Evolutionary conservation across 1,139 yeast species (phyloP), one percentile per base, ranked within the genome.

Genomic region (Blastobotrys petasosporus): DNA sequence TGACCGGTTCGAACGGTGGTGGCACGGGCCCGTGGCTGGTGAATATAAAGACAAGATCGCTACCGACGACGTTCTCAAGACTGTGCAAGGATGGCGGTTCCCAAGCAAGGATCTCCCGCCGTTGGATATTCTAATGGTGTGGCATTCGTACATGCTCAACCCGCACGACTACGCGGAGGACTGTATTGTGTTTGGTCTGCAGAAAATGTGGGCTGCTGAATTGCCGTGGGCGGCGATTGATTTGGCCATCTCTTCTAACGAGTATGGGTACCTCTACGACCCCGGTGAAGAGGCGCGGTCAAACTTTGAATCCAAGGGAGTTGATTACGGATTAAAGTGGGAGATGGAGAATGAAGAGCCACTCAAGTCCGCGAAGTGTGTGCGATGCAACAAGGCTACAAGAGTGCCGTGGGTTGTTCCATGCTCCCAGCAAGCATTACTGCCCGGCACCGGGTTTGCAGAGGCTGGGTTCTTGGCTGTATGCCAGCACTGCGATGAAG

Each of bases 61-160:
- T 32, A 7, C 16, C 36, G 36, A 36, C 17, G 38, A 23, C 5
- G 37, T 12, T 13, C 32, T 23, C 20, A 15, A 12, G 34, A 23
- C 15, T 32, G 41, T 32, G 13, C 34, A 31, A 29, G 42, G 32
- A 40, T 32, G 25, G 44, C 42, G 23, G 41, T 29, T 28, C 31
- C 31, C 34, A 32, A 28, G 25, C 13, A 13, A 45, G 35, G 16
- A 34, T 52, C 43, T 66, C 29, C 72, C 73, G 1, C 71, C 71
- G 1, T 51, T 69, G 37, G 74, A 70, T 49, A 64, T 70, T 4
- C 44, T 70, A 8, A 60, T 70, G 67, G 69, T 70, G 1, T 71
- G 75, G 75, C 74, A 71, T 52, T 51, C 69, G 3, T 63, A 63
- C 45, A 48, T 64, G 51, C 53, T 66, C 45, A 64, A 63, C 40